phyloP scores from a whole-genome alignment of 2,329 filamentous ascomycete genomes.

The Alternaria dauci region DNA sequence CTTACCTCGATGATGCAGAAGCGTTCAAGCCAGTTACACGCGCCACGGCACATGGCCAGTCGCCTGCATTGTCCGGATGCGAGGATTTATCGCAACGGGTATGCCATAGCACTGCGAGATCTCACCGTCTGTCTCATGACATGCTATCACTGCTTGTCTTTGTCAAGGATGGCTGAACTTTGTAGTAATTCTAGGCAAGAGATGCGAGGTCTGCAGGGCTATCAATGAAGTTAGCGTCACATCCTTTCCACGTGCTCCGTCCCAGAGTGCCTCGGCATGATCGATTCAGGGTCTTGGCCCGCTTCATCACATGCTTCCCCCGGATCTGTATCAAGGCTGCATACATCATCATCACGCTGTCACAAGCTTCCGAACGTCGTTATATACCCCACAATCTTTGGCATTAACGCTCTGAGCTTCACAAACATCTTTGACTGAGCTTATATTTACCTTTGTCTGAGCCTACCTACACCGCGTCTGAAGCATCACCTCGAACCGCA shows the following conservation, averaged over 20 bases:
- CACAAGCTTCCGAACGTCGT: slow-evolving; percentile 34
- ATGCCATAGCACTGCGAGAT: background rate
- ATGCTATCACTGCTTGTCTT: background rate
- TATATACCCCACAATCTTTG: slow-evolving; percentile 26
- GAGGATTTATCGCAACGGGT: background rate
- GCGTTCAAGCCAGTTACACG: background rate
- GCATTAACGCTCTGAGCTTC: background rate
- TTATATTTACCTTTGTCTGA: background rate
- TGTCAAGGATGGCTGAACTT: background rate
- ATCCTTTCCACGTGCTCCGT: slow-evolving; percentile 23
- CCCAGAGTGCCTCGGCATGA: slow-evolving; percentile 29
- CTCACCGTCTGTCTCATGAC: background rate
- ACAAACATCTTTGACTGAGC: background rate
- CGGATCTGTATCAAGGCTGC: slow-evolving; percentile 17
- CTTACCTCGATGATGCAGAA: background rate
- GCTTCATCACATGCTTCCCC: slow-evolving; percentile 37
- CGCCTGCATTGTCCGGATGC: background rate
- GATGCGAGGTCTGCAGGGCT: slow-evolving; percentile 9
- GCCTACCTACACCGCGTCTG: background rate
- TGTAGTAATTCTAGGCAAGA: slow-evolving; percentile 4
- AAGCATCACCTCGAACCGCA: background rate
- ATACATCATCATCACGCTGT: slow-evolving; percentile 28
- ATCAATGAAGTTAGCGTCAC: background rate
- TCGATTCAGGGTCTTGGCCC: slow-evolving; percentile 19
- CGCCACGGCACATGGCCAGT: background rate